These are phyloP conservation scores for Exophiala sideris DNA, from an alignment of 2,329 filamentous ascomycete genomes.

Conservation along the genomic window DNA sequence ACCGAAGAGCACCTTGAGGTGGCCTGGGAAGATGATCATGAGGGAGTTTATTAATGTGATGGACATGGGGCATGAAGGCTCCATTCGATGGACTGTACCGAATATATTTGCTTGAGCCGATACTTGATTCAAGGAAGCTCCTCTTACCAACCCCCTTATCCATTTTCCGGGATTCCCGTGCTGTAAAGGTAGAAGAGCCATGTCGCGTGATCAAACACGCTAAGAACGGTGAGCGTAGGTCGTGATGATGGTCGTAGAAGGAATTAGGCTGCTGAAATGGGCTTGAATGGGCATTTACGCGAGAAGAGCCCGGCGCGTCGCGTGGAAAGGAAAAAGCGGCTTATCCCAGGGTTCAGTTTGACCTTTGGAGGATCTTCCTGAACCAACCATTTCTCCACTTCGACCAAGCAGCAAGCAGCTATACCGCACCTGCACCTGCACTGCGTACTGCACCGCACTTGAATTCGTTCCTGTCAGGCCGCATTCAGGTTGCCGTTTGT, in stretches of 20 bases:
- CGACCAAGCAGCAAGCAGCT: neutral
- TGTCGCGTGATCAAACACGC: neutral
- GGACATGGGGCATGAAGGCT: no score
- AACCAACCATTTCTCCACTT: neutral
- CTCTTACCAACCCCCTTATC: no score
- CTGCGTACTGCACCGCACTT: neutral
- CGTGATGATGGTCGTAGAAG: neutral
- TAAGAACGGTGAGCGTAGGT: neutral
- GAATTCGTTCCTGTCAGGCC: neutral
- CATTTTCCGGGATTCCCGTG: no score
- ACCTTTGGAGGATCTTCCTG: neutral
- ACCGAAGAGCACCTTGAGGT: no score
- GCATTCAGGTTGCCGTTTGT: neutral
- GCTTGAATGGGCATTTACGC: neutral
- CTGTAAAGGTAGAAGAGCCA: no score
- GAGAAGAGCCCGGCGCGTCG: conserved; percentile 1
- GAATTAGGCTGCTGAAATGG: neutral
- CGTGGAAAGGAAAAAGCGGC: neutral
- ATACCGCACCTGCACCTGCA: neutral
- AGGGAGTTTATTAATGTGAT: no score
- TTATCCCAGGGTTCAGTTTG: neutral
- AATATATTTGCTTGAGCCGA: no score
- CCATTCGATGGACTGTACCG: no score
- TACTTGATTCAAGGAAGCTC: no score
- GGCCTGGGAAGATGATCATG: no score